Evolutionary conservation across 23 red algal species (phyloP).

Genomic region (Gracilaria gracilis): DNA sequence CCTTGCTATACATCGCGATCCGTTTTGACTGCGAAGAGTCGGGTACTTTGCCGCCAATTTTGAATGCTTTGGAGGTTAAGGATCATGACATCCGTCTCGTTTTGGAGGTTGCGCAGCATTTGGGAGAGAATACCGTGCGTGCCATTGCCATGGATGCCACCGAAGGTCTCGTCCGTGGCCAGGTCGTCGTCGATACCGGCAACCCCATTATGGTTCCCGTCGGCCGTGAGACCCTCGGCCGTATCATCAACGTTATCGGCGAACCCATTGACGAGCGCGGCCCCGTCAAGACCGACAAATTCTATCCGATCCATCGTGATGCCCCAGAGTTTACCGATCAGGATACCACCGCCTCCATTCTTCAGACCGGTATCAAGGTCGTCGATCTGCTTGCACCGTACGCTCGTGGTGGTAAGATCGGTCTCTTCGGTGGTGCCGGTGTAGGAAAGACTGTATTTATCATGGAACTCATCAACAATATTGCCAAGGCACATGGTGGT

Average conservation of each 20-base stretch:
- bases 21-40: conserved; percentile 4
- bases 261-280: conserved; percentile 99
- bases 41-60: conserved; percentile 88
- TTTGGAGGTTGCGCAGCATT: conserved; percentile 98
- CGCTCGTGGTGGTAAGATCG: conserved; percentile 99
- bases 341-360: conserved; percentile 92
- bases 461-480: conserved; percentile 99
- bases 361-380: conserved; percentile 98
- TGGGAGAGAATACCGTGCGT: conserved; percentile 98
- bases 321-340: conserved; percentile 96
- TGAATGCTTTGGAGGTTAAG: conserved; percentile 96
- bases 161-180: conserved; percentile 98
- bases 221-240: conserved; percentile 93
- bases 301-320: conserved; percentile 99
- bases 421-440: conserved; percentile 98
- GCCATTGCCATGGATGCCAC: conserved; percentile 99
- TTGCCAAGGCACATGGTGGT: conserved; percentile 99
- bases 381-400: conserved; percentile 99
- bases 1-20: neutral
- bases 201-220: conserved; percentile 96
- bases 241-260: conserved; percentile 99
- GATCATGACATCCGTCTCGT: conserved; percentile 95
- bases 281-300: conserved; percentile 92
- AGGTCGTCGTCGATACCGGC: conserved; percentile 90
- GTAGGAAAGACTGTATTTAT: conserved; percentile 99